Evolutionary conservation across 2,329 filamentous ascomycete species (phyloP), one percentile per base, ranked within the genome.

Genomic region (Bipolaris victoriae): DNA sequence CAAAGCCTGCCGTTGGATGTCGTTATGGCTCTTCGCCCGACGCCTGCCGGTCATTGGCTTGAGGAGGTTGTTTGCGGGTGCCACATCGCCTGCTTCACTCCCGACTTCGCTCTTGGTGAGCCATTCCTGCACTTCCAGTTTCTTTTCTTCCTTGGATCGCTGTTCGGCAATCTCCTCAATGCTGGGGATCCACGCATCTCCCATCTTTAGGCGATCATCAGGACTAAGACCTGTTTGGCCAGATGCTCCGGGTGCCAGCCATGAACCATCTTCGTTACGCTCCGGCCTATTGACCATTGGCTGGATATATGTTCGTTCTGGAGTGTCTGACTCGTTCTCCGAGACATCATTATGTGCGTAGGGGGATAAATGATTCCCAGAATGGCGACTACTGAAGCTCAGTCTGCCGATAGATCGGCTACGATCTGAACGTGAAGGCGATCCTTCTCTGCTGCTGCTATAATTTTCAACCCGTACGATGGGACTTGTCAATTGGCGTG

Each of bases 101-200:
- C 79, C 79, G 11, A 79, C 77, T 53, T 78, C 75, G 53, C 73
- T 79, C 50, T 73, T 77, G 13, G 73, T 79, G 3, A 84, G 77
- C 84, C 84, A 86, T 20, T 79, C 75, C 49, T 78, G 76, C 33
- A 86, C 83, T 51, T 84, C 82, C 7, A 78, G 75, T 55, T 84
- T 84, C 64, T 81, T 84, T 49, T 84, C 80, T 3, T 79, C 77
- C 31, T 79, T 72, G 33, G 79, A 73, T 48, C 80, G 78, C 55
- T 79, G 74, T 41, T 79, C 73, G 46, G 80, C 77, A 47, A 84
- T 72, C 24, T 86, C 82, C 46, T 83, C 82, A 7, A 84, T 73
- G 47, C 79, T 84, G 13, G 77, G 77, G 3, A 83, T 75, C 44
- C 77, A 77, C 15, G 74, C 71, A 51, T 81, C 70, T 4, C 69